A percentile compares a stretch with the other conserved stretches of the same genome.
phyloP scores from a whole-genome alignment of 1,139 yeast species.

The Zygosaccharomyces sapae region DNA sequence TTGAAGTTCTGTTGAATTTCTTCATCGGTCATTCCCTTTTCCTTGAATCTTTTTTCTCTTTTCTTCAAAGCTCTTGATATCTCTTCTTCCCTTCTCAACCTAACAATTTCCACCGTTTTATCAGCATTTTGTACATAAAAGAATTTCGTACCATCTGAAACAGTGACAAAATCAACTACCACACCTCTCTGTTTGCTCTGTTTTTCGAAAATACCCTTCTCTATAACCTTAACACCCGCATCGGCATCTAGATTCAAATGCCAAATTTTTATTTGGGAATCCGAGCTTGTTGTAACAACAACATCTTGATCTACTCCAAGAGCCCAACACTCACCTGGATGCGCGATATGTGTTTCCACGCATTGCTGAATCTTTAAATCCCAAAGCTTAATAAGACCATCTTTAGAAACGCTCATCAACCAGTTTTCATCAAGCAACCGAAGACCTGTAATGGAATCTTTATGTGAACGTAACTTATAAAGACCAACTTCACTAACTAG shows the following conservation, averaged over 20 bases:
- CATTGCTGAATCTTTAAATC: conserved; percentile 86
- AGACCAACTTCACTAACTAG: conserved; percentile 88
- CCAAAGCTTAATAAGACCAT: conserved; percentile 90
- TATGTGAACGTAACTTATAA: conserved; percentile 81
- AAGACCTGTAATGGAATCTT: conserved; percentile 78
- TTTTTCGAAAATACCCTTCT: conserved; percentile 67
- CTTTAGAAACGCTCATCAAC: conserved; percentile 75
- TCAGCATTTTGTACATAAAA: conserved; percentile 76
- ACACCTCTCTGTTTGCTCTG: conserved; percentile 74
- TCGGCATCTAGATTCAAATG: conserved; percentile 56
- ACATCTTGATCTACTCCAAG: conserved; percentile 48
- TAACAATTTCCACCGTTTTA: conserved; percentile 73
- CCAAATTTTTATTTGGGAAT: conserved; percentile 85
- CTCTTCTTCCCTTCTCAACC: conserved; percentile 75
- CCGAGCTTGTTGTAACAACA: conserved; percentile 69
- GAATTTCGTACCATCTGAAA: conserved; percentile 43
- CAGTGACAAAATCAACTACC: conserved; percentile 50
- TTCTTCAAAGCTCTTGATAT: conserved; percentile 71
- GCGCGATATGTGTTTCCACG: conserved; percentile 91
- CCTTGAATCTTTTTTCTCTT: conserved; percentile 73
- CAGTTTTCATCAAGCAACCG: conserved; percentile 62
- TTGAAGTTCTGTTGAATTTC: conserved; percentile 54
- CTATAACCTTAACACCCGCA: conserved; percentile 48
- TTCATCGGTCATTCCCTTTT: conserved; percentile 61
- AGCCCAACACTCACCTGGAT: conserved; percentile 90